Evolutionary conservation across 1,284 basidiomycete genomes (phyloP), one percentile per base, ranked within the genome.

Genomic region (Waitea zeae): DNA sequence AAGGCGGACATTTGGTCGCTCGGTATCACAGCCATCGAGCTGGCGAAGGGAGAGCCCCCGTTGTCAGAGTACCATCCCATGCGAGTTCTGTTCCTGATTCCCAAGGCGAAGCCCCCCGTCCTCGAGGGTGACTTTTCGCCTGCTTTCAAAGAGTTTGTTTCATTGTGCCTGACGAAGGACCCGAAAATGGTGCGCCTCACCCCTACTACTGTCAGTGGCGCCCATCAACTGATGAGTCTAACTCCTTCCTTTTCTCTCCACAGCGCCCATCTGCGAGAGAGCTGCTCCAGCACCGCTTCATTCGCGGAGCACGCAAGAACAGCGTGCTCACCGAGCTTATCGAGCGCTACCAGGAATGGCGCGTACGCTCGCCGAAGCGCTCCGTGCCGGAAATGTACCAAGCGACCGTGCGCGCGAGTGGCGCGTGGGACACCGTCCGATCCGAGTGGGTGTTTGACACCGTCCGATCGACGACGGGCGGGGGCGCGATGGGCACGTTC

Each of bases 361-460:
- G 72, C 2, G 50, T 61, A 5, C 64, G 66, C 18, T 64, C 68
- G 6, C 74, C 76, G 9, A 58, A 58, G 27, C 74, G 73, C 44
- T 59, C 52, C 13, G 50, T 44, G 9, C 53, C 58, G 36, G 61
- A 62, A 40, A 54, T 59, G 41, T 65, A 67, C 46, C 67, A 70
- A 43, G 58, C 70, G 11, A 67, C 71, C 3, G 49, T 72, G 30
- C 60, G 64, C 36, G 67, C 66, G 41, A 68, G 59, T 33, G 52
- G 59, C 35, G 61, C 64, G 28, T 81, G 77, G 77, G 79, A 81
- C 39, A 86, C 84, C 2, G 65, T 92, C 51, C 70, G 72, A 47
- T 88, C 81, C 48, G 87, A 90, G 42, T 96, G 90, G 92, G 87
- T 87, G 52, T 98, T 96, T 53, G 89, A 95, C 44, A 96, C 88